Conservation (phyloP, 768 basidiomycete genomes). For the Lentinula detonsa region DNA sequence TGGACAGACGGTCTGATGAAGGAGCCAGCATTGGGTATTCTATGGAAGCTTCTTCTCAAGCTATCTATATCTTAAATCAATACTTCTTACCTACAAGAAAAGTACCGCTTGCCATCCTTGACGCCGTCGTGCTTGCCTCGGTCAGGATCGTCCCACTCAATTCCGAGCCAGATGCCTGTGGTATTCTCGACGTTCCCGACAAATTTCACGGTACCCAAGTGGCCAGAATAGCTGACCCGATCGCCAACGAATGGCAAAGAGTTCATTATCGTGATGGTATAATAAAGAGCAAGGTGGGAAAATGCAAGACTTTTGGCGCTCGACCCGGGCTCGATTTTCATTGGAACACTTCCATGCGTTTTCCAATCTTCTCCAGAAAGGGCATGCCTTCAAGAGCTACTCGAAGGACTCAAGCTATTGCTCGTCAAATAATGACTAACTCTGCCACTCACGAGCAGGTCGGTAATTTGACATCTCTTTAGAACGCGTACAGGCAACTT, state of each 20-base stretch:
- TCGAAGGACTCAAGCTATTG: conserved; percentile 37
- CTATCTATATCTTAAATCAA: neutral
- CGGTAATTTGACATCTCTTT: neutral
- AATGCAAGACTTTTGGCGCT: neutral
- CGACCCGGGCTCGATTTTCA: neutral
- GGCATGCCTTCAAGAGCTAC: conserved; percentile 38
- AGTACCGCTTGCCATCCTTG: conserved; percentile 76
- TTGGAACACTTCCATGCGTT: conserved; percentile 18
- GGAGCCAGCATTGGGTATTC: conserved; percentile 60
- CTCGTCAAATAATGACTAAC: conserved; percentile 44
- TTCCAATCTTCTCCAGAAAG: conserved; percentile 22
- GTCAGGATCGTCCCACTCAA: conserved; percentile 88
- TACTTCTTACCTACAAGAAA: conserved; percentile 60
- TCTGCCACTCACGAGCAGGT: conserved; percentile 15
- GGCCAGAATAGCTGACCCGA: conserved; percentile 46
- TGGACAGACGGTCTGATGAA: conserved; percentile 69
- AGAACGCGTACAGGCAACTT: conserved; percentile 3
- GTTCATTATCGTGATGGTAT: conserved; percentile 16
- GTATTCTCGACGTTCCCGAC: conserved; percentile 60
- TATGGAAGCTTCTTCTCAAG: conserved; percentile 20
- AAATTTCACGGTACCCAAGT: conserved; percentile 67
- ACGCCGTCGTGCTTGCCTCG: conserved; percentile 87
- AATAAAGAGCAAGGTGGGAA: neutral
- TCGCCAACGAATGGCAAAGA: conserved; percentile 36
- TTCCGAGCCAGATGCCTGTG: conserved; percentile 80